Evolutionary conservation across 2,329 filamentous ascomycete genomes (phyloP).

Genomic region (Catunica adiposa): DNA sequence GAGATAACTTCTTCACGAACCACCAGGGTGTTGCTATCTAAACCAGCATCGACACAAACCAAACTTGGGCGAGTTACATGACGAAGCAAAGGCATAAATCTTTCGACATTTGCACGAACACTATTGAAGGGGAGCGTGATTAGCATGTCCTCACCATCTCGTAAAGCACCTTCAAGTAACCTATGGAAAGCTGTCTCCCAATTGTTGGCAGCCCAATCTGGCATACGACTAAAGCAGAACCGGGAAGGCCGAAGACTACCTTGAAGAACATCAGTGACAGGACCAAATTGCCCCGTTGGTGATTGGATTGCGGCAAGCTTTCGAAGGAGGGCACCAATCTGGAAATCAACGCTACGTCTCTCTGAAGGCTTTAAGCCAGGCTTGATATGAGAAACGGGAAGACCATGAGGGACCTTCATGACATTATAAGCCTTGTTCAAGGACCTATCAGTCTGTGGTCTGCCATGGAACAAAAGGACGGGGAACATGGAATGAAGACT

Average conservation of each 20-base stretch:
- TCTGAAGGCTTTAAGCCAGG: conserved; percentile 22
- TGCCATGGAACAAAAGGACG: conserved; percentile 11
- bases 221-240: conserved; percentile 7
- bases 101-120: conserved; percentile 35
- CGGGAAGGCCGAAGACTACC: conserved; percentile 1
- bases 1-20: conserved; percentile 6
- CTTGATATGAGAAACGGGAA: conserved; percentile 23
- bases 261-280: conserved; percentile 17
- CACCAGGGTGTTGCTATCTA: conserved; percentile 35
- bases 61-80: conserved; percentile 34
- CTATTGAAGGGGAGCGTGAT: conserved; percentile 40
- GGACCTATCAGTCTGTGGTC: conserved; percentile 1
- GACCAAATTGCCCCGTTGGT: conserved; percentile 32
- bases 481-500: conserved; percentile 12
- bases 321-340: conserved; percentile 31
- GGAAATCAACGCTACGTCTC: conserved; percentile 26
- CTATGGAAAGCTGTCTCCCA: conserved; percentile 43
- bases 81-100: conserved; percentile 34
- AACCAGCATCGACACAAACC: conserved; percentile 36
- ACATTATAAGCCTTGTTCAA: conserved; percentile 28
- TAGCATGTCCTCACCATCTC: conserved; percentile 44
- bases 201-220: conserved; percentile 19
- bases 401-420: conserved; percentile 24
- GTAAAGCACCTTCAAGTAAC: conserved; percentile 37
- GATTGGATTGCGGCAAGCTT: conserved; percentile 28